Evolutionary conservation across 805 yeast genomes (phyloP).

Genomic region (Candida pseudoglaebosa): DNA sequence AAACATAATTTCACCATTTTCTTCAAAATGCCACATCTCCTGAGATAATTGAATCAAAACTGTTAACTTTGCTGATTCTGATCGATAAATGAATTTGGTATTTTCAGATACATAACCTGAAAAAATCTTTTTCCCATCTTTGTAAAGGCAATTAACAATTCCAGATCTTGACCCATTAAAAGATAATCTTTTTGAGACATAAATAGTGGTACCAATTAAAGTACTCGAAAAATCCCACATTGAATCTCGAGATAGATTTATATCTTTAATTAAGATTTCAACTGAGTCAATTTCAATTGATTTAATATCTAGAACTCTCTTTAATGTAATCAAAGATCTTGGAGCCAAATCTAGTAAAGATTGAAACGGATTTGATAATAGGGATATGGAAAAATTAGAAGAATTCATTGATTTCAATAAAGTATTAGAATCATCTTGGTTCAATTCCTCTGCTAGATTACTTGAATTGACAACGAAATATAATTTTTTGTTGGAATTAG

Average conservation of each 20-base stretch:
- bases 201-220: constrained; percentile 60
- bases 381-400: constrained; percentile 44
- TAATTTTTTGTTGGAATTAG: constrained; percentile 11
- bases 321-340: constrained; percentile 60
- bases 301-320: constrained; percentile 35
- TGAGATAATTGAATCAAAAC: constrained; percentile 84
- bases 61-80: constrained; percentile 83
- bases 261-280: constrained; percentile 77
- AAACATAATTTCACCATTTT: constrained; percentile 90
- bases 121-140: constrained; percentile 63
- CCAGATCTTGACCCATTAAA: constrained; percentile 63
- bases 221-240: constrained; percentile 81
- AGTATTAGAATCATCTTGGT: constrained; percentile 6
- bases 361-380: constrained; percentile 58
- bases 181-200: constrained; percentile 58
- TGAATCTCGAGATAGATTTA: constrained; percentile 80
- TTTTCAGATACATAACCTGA: constrained; percentile 72
- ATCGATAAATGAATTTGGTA: constrained; percentile 81
- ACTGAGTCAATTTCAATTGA: constrained; percentile 73
- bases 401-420: constrained; percentile 9
- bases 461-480: constrained; percentile 13
- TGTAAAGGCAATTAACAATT: constrained; percentile 57
- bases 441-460: constrained; percentile 11
- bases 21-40: constrained; percentile 99
- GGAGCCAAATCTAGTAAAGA: constrained; percentile 60